Percentiles rank a stretch among this genome's conserved stretches.
phyloP scores from a whole-genome alignment of 176 grass and related monocot species.

The Phoenix roebelenii region DNA sequence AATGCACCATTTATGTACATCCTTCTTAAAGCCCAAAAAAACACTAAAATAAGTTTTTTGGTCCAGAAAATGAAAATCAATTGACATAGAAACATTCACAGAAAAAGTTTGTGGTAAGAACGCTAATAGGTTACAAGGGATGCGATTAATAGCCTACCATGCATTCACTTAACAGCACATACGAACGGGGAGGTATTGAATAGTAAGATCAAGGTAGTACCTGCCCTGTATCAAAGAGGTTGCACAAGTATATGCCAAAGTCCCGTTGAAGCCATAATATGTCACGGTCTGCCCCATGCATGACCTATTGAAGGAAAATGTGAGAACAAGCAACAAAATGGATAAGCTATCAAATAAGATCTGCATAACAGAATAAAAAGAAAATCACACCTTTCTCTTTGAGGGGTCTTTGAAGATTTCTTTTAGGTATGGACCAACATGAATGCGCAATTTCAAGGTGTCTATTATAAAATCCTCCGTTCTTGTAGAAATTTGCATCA shows the following conservation, averaged over 20 bases:
- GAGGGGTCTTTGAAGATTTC: slow-evolving; percentile 74
- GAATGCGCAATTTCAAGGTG: slow-evolving; percentile 85
- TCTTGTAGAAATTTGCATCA: slow-evolving; percentile 99
- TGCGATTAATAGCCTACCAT: no score
- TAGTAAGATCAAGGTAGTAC: slow-evolving; percentile 18
- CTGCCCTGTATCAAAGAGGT: slow-evolving; percentile 97
- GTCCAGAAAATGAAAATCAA: no score
- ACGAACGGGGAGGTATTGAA: no score
- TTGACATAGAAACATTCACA: no score
- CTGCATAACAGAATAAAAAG: neutral
- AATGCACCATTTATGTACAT: no score
- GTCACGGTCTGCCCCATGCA: slow-evolving; percentile 96
- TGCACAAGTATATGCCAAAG: slow-evolving; percentile 83
- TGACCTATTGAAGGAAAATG: slow-evolving; percentile 39
- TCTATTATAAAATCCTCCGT: slow-evolving; percentile 87
- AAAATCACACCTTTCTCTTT: slow-evolving; percentile 73
- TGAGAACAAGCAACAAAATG: slow-evolving; percentile 1
- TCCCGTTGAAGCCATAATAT: slow-evolving; percentile 89
- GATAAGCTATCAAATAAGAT: slow-evolving; percentile 14
- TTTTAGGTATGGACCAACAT: slow-evolving; percentile 59
- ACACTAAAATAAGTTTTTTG: no score
- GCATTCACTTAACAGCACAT: no score
- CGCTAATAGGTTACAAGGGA: no score
- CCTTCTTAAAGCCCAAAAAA: no score
- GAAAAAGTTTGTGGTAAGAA: no score